A percentile compares a stretch with the other conserved stretches of the same genome.
phyloP scores from a whole-genome alignment of 2,329 filamentous ascomycete species.

The Epichloe brachyelytri region DNA sequence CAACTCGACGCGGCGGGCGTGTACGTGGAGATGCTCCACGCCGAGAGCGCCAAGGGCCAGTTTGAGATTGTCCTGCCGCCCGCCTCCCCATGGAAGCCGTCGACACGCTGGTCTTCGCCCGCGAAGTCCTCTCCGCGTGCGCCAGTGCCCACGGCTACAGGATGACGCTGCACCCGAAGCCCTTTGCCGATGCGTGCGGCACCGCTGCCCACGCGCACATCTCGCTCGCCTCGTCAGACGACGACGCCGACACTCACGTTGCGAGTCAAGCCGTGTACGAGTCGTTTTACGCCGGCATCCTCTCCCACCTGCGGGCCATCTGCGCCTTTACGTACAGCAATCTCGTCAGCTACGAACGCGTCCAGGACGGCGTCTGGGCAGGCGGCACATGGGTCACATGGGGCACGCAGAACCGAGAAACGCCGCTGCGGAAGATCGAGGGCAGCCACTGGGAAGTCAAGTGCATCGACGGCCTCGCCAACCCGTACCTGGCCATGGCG shows the following conservation, averaged over 20 bases:
- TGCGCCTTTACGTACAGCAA: conserved; percentile 56
- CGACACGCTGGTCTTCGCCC: conserved; percentile 57
- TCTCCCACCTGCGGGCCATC: conserved; percentile 53
- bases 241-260: conserved; percentile 1
- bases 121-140: conserved; percentile 54
- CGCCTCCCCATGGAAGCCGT: conserved; percentile 52
- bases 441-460: conserved; percentile 66
- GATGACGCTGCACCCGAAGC: conserved; percentile 64
- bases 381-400: conserved; percentile 69
- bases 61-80: conserved; percentile 65
- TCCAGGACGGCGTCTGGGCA: conserved; percentile 58
- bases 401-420: conserved; percentile 72
- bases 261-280: conserved; percentile 34
- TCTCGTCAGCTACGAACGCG: conserved; percentile 54
- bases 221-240: conserved; percentile 41
- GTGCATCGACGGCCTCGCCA: conserved; percentile 65
- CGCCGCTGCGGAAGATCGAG: conserved; percentile 55
- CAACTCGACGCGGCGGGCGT: conserved; percentile 50
- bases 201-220: conserved; percentile 60
- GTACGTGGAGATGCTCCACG: conserved; percentile 57
- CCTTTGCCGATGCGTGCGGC: conserved; percentile 42
- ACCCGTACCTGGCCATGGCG: conserved; percentile 52
- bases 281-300: conserved; percentile 58
- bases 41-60: conserved; percentile 61
- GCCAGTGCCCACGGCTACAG: conserved; percentile 49